Conservation (phyloP, 2,329 filamentous ascomycete species). For the Trichophyton schoenleinii region DNA sequence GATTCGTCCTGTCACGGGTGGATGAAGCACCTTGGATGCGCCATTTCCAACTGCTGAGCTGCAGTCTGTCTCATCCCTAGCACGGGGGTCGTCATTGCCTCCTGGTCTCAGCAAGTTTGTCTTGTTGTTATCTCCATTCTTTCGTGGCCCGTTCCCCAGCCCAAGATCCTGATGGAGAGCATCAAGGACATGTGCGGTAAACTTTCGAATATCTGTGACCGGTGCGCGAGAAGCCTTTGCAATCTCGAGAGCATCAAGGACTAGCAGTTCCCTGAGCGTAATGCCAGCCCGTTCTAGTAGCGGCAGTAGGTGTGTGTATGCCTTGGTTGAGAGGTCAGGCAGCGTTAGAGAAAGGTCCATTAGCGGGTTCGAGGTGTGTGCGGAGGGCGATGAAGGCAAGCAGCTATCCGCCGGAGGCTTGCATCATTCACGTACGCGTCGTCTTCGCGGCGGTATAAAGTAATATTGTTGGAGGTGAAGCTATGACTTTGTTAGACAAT, state of each 20-base stretch:
- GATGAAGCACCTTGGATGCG: not conserved
- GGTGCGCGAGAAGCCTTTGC: constrained; percentile 76
- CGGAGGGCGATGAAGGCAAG: not conserved
- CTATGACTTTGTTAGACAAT: not conserved
- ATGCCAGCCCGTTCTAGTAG: constrained; percentile 66
- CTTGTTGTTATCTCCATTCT: constrained; percentile 11
- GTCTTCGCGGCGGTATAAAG: not conserved
- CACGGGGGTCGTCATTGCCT: not conserved
- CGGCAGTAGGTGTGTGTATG: constrained; percentile 62
- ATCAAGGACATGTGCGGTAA: constrained; percentile 54
- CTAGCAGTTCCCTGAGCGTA: constrained; percentile 72
- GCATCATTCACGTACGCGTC: not conserved
- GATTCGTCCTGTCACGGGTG: constrained; percentile 42
- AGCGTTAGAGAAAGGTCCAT: constrained; percentile 70
- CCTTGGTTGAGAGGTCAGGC: constrained; percentile 60
- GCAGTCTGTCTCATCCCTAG: not conserved
- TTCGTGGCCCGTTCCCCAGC: constrained; percentile 17
- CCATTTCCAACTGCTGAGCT: not conserved
- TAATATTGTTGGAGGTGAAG: not conserved
- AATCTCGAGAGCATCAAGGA: constrained; percentile 68
- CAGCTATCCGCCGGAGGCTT: not conserved
- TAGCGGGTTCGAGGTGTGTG: not conserved
- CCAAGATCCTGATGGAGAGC: constrained; percentile 54
- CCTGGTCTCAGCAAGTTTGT: not conserved
- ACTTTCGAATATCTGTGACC: constrained; percentile 62